Conservation (phyloP, 179 eudicot species). For the Spergularia azorica region DNA sequence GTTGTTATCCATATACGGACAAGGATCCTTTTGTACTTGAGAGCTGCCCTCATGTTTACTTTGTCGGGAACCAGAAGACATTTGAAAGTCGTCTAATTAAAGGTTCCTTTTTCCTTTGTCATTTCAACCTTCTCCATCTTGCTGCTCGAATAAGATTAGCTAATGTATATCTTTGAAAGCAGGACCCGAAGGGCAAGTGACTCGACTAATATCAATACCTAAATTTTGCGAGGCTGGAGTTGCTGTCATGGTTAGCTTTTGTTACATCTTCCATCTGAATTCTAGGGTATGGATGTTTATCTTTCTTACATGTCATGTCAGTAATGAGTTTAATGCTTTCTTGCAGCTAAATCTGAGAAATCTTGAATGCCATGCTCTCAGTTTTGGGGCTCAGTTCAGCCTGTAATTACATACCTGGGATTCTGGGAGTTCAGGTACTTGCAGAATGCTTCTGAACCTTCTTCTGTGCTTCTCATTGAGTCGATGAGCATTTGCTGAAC, state of each 20-base stretch:
- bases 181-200: slow-evolving; percentile 88
- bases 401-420: slow-evolving; percentile 35
- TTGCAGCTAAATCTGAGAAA: slow-evolving; percentile 84
- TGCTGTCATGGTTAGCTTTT: slow-evolving; percentile 71
- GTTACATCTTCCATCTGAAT: slow-evolving; percentile 3
- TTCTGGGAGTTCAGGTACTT: slow-evolving; percentile 25
- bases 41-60: slow-evolving; percentile 94
- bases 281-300: not conserved
- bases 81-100: slow-evolving; percentile 61
- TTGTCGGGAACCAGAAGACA: slow-evolving; percentile 80
- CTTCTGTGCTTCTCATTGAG: not conserved
- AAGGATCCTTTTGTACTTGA: slow-evolving; percentile 91
- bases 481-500: not conserved
- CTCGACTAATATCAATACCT: slow-evolving; percentile 78
- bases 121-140: not conserved
- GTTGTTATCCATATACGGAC: slow-evolving; percentile 94
- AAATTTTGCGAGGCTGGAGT: slow-evolving; percentile 78
- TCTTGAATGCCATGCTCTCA: slow-evolving; percentile 85
- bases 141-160: not conserved
- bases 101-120: slow-evolving; percentile 43
- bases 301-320: slow-evolving; percentile 7
- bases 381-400: slow-evolving; percentile 69
- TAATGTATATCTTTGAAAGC: slow-evolving; percentile 17
- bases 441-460: not conserved
- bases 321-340: slow-evolving; percentile 12